Evolutionary conservation across 2,329 filamentous ascomycete species (phyloP), one percentile per base, ranked within the genome.

Genomic region (Aspergillus sp.): DNA sequence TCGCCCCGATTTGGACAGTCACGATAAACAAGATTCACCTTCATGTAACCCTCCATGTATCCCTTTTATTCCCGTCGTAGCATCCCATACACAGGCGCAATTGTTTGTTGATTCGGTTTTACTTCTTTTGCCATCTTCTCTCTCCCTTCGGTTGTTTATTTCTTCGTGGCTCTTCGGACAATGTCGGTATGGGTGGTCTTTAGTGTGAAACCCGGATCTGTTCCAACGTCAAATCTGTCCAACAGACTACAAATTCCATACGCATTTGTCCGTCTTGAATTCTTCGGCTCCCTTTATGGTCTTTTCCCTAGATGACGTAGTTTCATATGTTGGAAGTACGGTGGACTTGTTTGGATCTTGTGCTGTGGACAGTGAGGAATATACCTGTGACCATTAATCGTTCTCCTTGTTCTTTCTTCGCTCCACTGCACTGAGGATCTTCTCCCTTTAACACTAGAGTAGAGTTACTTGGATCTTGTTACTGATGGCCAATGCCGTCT

Each of bases 1-100:
- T 58, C 29, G 41, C 42, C 29, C 53, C 60, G 51, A 47, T 63
- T 65, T 66, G 57, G 64, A 61, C 53, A 57, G 63, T 60, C 62
- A 74, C 65, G 73, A 74, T 73, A 73, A 70, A 70, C 62, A 72
- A 75, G 73, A 76, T 76, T 72, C 73, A 75, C 73, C 69, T 58
- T 76, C 73, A 75, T 76, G 73, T 76, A 76, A 64, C 66, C 70
- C 70, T 68, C 60, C 47, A 57, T 60, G 47, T 55, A 54, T 44
- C 51, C 50, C 52, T 57, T 53, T 52, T 25, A 50, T 50, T 51
- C 52, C 56, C 63, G 50, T 56, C 64, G 64, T 68, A 71, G 70
- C 67, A 71, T 71, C 62, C 58, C 69, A 71, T 72, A 71, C 70
- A 70, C 67, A 64, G 69, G 71, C 69, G 70, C 67, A 69, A 59